Evolutionary conservation across 768 basidiomycete genomes (phyloP).

Genomic region (Candolleomyces eurysporus): DNA sequence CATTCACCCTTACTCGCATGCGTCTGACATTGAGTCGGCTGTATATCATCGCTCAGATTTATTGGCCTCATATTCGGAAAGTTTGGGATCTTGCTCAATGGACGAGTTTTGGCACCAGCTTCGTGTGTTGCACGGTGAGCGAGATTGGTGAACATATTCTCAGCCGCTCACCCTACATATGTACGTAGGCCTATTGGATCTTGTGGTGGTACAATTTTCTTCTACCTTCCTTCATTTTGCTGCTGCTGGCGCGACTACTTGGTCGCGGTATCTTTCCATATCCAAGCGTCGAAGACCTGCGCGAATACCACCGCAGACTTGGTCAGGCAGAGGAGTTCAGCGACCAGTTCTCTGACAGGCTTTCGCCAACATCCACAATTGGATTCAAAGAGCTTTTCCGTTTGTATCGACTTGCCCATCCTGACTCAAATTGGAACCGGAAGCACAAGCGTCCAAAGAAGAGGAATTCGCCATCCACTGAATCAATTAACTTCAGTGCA

Average conservation of each 20-base stretch:
- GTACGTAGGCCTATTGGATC: slow-evolving; percentile 54
- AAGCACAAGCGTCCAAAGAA: slow-evolving; percentile 26
- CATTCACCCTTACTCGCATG: slow-evolving; percentile 55
- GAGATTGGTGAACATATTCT: neutral
- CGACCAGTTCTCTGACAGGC: slow-evolving; percentile 41
- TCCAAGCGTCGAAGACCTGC: slow-evolving; percentile 54
- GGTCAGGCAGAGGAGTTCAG: slow-evolving; percentile 52
- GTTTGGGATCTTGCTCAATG: slow-evolving; percentile 51
- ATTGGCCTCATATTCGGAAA: slow-evolving; percentile 35
- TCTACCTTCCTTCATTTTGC: slow-evolving; percentile 47
- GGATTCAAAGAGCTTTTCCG: slow-evolving; percentile 55
- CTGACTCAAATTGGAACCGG: slow-evolving; percentile 26
- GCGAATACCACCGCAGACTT: slow-evolving; percentile 47
- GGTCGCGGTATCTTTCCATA: slow-evolving; percentile 50
- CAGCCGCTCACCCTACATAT: neutral
- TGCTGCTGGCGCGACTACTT: slow-evolving; percentile 47
- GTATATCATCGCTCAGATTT: slow-evolving; percentile 55
- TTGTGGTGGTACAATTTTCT: slow-evolving; percentile 62
- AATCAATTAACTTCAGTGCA: neutral
- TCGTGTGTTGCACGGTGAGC: slow-evolving; percentile 51
- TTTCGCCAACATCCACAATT: slow-evolving; percentile 44
- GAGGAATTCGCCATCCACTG: slow-evolving; percentile 8
- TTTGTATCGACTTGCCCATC: slow-evolving; percentile 42
- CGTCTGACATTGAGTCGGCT: slow-evolving; percentile 51
- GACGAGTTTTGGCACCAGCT: slow-evolving; percentile 48